Base-by-base conservation (phyloP, 768 basidiomycete species). In the Boletus rex-veris region DNA sequence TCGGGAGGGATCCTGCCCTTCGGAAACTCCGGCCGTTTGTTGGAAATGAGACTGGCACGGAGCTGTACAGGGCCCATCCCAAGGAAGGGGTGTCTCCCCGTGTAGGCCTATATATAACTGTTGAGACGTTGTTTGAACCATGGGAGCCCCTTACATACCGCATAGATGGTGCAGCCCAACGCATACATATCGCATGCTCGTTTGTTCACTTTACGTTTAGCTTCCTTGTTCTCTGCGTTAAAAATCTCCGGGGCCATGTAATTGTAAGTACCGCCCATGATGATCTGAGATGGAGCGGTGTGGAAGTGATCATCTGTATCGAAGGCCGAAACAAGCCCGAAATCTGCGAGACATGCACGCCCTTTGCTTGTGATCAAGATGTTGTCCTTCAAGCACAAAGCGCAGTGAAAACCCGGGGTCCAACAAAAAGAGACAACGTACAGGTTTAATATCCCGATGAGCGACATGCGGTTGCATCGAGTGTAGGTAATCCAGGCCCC, bases 281-380 rank as follows among this genome's bases (percentile, higher is more conserved):
- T 8, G 15, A 56, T 16, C 18, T 55, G 16, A 19, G 54, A 48
- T 11, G 58, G 36, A 12, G 54, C 47, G 4, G 59, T 57, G n/a
- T 35, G 54, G 8, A 61, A 47, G 12, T 43, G 44, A 14, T 58
- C 52, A 39, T 58, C 51, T 2, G 45, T 43, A 48, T 65, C 64
- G 21, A 64, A 66, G 21, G 52, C 38, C 0, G 59, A 64, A 9
- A 15, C 54, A 21, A 81, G 65, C 15, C 80, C 80, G 48, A 81
- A 81, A 59, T 81, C 80, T 26, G 79, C 74, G 5, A 81, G 67
- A 50, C 77, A 79, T 11, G 80, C 80, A 24, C 67, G 65, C 14
- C 71, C 71, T 12, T 67, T 56, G 5, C 59, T 65, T 6, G 75
- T 75, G 16, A 81, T 70, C 19, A 81, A 71, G 43, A 82, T 76